Evolutionary conservation across 1,284 basidiomycete genomes (phyloP).

Genomic region (Puccinia hordei): DNA sequence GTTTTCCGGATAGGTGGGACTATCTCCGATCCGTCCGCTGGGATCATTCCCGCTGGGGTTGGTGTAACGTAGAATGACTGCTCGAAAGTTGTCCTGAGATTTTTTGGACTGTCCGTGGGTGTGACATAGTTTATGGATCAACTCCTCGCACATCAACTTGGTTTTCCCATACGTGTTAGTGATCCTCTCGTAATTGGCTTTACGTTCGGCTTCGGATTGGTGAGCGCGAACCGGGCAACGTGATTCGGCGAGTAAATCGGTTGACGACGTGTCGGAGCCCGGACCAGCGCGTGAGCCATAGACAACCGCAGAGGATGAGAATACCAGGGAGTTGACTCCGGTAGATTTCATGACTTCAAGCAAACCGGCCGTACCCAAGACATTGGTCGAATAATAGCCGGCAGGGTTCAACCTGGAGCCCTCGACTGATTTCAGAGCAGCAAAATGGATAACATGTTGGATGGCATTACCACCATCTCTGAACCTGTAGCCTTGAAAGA

Average conservation of each 20-base stretch:
- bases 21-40: conserved; percentile 55
- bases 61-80: conserved; percentile 54
- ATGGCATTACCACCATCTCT: conserved; percentile 29
- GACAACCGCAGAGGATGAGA: conserved; percentile 48
- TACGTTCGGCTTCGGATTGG: conserved; percentile 21
- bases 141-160: conserved; percentile 50
- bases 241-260: conserved; percentile 27
- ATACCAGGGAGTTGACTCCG: conserved; percentile 29
- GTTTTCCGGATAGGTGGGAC: conserved; percentile 53
- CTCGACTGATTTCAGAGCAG: conserved; percentile 44
- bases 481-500: conserved; percentile 24
- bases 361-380: conserved; percentile 30
- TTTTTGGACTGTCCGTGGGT: neutral
- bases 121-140: conserved; percentile 32
- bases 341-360: conserved; percentile 25
- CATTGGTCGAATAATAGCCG: conserved; percentile 45
- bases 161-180: conserved; percentile 40
- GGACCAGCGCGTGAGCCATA: conserved; percentile 25
- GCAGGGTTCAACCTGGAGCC: conserved; percentile 32
- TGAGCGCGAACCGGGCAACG: conserved; percentile 12
- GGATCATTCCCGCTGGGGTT: conserved; percentile 55
- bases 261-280: neutral
- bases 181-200: conserved; percentile 20
- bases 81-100: conserved; percentile 17
- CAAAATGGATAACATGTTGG: conserved; percentile 46